These are phyloP conservation scores for Mycena filopes DNA, from an alignment of 768 basidiomycete genomes.

Conservation along the genomic window DNA sequence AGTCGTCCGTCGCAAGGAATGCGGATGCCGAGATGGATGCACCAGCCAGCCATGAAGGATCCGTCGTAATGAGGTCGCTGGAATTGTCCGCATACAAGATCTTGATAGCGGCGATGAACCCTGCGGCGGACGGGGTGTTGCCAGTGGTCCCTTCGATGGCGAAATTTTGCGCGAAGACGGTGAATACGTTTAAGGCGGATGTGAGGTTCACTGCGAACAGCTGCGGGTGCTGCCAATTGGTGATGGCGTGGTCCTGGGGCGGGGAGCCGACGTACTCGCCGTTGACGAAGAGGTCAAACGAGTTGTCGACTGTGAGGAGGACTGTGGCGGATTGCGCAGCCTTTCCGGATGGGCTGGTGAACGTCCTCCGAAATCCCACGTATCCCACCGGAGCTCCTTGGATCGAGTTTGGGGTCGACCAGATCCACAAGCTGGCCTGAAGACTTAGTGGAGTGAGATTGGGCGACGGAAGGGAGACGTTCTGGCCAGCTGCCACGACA, in stretches of 20 bases:
- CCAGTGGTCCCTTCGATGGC: neutral
- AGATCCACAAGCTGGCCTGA: constrained; percentile 17
- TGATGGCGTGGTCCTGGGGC: neutral
- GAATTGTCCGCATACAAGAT: constrained; percentile 12
- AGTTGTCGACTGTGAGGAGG: constrained; percentile 11
- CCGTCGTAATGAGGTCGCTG: constrained; percentile 7
- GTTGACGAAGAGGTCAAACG: constrained; percentile 6
- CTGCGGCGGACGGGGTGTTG: neutral
- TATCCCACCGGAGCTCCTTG: neutral
- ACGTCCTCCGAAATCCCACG: constrained; percentile 21
- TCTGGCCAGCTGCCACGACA: constrained; percentile 11
- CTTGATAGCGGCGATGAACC: constrained; percentile 16
- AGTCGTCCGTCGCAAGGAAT: constrained; percentile 14
- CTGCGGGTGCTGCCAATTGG: constrained; percentile 12
- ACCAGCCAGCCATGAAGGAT: constrained; percentile 16
- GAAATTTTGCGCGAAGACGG: constrained; percentile 11
- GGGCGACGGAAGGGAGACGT: neutral
- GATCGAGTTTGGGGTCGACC: constrained; percentile 9
- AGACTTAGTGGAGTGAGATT: constrained; percentile 1
- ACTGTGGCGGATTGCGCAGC: constrained; percentile 14
- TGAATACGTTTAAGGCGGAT: constrained; percentile 14
- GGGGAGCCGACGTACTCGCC: constrained; percentile 8
- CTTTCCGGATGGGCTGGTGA: constrained; percentile 10
- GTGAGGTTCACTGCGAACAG: constrained; percentile 7
- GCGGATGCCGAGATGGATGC: neutral